Conservation (phyloP, 2,329 filamentous ascomycete genomes). For the Alternaria novae-zelandiae region DNA sequence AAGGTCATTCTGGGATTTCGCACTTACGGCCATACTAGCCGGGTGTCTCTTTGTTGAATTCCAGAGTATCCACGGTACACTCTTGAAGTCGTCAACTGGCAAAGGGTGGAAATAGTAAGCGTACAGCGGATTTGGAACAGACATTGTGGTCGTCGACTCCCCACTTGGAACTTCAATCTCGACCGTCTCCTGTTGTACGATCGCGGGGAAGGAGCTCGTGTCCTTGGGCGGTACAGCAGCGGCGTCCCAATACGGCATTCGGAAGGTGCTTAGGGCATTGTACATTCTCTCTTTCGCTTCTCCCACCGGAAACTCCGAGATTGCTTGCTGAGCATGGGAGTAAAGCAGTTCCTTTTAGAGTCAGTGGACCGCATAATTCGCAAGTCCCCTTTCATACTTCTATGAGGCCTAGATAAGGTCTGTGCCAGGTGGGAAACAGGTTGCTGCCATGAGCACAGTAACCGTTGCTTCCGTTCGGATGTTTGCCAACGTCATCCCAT, state of each 20-base stretch:
- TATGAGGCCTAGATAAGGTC: not conserved
- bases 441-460: constrained; percentile 62
- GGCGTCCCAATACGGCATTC: not conserved
- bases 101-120: not conserved
- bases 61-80: not conserved
- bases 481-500: constrained; percentile 60
- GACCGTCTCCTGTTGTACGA: not conserved
- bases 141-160: not conserved
- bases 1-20: not conserved
- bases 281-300: not conserved
- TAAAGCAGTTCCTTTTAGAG: not conserved
- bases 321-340: not conserved
- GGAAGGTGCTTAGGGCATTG: not conserved
- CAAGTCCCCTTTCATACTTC: not conserved
- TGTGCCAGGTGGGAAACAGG: not conserved
- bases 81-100: not conserved
- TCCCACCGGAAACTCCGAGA: not conserved
- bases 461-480: constrained; percentile 61
- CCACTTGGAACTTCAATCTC: not conserved
- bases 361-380: not conserved
- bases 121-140: not conserved
- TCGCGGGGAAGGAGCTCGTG: not conserved
- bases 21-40: not conserved
- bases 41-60: not conserved
- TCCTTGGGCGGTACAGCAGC: not conserved